phyloP scores from a whole-genome alignment of 75 land plant genomes.

The Larix kaempferi region DNA sequence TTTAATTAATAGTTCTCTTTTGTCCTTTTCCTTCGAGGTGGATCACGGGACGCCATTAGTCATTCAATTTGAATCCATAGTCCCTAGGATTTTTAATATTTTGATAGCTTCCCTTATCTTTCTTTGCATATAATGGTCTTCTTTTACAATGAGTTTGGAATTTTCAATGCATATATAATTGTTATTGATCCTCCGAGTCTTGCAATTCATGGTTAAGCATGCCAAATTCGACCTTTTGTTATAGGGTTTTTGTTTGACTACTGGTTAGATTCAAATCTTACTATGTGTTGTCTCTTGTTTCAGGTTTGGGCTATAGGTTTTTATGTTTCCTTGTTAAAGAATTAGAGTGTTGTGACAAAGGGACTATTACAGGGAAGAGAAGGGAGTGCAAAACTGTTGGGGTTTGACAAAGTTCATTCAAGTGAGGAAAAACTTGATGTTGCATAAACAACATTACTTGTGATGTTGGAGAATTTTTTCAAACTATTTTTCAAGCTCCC shows the following conservation, averaged over 20 bases:
- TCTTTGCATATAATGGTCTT: too few relatives aligned
- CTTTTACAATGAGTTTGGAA: too few relatives aligned
- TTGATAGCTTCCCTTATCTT: too few relatives aligned
- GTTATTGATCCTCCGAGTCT: not conserved
- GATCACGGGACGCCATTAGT: too few relatives aligned
- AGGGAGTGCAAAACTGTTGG: not conserved
- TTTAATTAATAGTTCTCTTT: too few relatives aligned
- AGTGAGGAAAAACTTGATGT: constrained; percentile 24
- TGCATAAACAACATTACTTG: constrained; percentile 68
- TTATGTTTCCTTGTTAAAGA: constrained; percentile 91
- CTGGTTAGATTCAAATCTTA: not conserved
- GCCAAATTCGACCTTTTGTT: not conserved
- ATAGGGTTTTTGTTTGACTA: not conserved
- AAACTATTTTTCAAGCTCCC: constrained; percentile 81
- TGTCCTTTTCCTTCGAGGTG: too few relatives aligned
- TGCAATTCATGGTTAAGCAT: not conserved
- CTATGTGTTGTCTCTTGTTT: not conserved
- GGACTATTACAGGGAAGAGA: constrained; percentile 17
- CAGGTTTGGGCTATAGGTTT: constrained; percentile 99
- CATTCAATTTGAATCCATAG: too few relatives aligned
- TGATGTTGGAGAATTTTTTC: constrained; percentile 81
- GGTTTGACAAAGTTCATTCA: not conserved
- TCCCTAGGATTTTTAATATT: too few relatives aligned
- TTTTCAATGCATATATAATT: too few relatives aligned
- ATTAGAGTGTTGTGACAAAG: constrained; percentile 73